These are phyloP conservation scores for Candida incommunis DNA, from an alignment of 805 yeast species.

Conservation along the genomic window DNA sequence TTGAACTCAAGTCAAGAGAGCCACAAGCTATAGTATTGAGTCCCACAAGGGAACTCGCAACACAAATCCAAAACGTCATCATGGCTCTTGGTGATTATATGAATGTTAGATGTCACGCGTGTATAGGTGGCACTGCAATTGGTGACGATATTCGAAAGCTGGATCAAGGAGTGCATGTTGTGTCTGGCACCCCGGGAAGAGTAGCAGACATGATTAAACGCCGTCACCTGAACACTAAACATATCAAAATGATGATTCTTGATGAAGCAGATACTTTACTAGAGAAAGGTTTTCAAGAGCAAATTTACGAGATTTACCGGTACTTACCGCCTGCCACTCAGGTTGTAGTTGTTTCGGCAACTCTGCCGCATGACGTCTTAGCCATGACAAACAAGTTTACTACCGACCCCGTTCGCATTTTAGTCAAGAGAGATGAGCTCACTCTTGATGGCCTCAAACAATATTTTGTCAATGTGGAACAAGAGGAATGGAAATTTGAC, in stretches of 20 bases:
- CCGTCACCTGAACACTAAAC: slow-evolving; percentile 65
- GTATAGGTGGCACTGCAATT: slow-evolving; percentile 92
- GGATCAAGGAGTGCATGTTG: slow-evolving; percentile 77
- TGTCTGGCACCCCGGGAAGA: slow-evolving; percentile 98
- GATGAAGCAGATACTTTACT: slow-evolving; percentile 99
- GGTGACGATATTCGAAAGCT: slow-evolving; percentile 79
- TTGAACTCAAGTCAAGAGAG: slow-evolving; percentile 56
- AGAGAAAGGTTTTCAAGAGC: slow-evolving; percentile 86
- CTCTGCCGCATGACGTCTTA: slow-evolving; percentile 85
- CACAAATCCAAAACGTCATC: slow-evolving; percentile 90
- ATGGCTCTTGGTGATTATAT: slow-evolving; percentile 80
- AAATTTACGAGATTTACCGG: slow-evolving; percentile 85
- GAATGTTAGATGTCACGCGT: slow-evolving; percentile 86
- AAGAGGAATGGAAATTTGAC: slow-evolving; percentile 90
- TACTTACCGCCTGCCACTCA: slow-evolving; percentile 81
- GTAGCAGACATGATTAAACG: slow-evolving; percentile 92
- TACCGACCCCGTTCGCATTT: slow-evolving; percentile 86
- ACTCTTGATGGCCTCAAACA: slow-evolving; percentile 94
- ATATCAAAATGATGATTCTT: slow-evolving; percentile 83
- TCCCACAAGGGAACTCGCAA: slow-evolving; percentile 95
- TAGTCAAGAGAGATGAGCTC: slow-evolving; percentile 91
- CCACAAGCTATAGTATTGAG: slow-evolving; percentile 91
- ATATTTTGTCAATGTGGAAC: slow-evolving; percentile 77
- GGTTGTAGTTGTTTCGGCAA: slow-evolving; percentile 90
- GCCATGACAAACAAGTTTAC: slow-evolving; percentile 85